A percentile compares a stretch with the other conserved stretches of the same genome.
phyloP scores from a whole-genome alignment of 305 asterid species.

The Petunia hybrid region DNA sequence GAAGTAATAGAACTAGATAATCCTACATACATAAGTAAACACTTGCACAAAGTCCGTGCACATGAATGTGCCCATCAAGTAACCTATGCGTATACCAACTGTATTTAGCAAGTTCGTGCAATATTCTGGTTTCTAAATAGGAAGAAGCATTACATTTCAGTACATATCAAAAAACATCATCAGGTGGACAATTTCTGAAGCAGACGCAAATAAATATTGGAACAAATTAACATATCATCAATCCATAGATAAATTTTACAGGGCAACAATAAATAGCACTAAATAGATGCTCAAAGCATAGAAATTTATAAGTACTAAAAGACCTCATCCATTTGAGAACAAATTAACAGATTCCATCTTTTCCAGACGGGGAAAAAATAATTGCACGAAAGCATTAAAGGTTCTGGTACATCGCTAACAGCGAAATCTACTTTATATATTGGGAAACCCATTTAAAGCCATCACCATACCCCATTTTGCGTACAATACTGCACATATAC shows the following conservation, averaged over 20 bases:
- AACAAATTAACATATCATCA: background rate
- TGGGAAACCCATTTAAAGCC: constrained; percentile 88
- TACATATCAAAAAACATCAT: background rate
- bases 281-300: constrained; percentile 48
- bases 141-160: background rate
- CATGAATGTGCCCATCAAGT: background rate
- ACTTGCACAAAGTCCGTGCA: background rate
- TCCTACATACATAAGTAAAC: background rate
- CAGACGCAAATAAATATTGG: background rate
- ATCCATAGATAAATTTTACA: constrained; percentile 41
- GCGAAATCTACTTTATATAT: constrained; percentile 59
- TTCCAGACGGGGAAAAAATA: constrained; percentile 36
- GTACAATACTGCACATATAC: constrained; percentile 93
- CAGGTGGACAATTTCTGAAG: background rate
- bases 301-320: constrained; percentile 48
- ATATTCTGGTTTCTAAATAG: background rate
- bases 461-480: constrained; percentile 94
- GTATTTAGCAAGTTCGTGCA: background rate
- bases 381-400: constrained; percentile 26
- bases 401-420: constrained; percentile 32
- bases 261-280: constrained; percentile 44
- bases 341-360: constrained; percentile 41
- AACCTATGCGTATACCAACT: background rate
- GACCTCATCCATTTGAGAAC: constrained; percentile 46
- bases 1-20: background rate